Base-by-base conservation (phyloP, 2,329 filamentous ascomycete genomes). In the Alternaria longipes region DNA sequence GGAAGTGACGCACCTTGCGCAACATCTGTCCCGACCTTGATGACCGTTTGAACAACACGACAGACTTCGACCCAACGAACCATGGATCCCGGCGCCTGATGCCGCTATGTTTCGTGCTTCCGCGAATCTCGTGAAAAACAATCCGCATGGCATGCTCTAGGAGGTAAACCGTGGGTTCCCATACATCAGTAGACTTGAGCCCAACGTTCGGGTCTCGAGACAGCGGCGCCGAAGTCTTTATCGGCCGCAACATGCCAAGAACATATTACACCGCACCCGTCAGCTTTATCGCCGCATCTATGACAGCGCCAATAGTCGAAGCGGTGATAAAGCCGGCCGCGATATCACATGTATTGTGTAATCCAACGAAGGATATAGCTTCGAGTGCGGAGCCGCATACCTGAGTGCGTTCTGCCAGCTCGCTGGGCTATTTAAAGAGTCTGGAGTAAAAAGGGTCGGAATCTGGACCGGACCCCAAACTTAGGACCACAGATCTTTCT, bases 221-320 rank as follows among this genome's bases (percentile, higher is more conserved):
- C 56, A 52, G 28, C 50, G 56, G 56, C 41, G 49, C 49, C 45
- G 22, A 38, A 47, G 41, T 53, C 24, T 47, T 58, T 44, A 14
- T 44, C 41, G 32, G 24, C 47, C 11, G 45, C 45, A 34, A 28
- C 8, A 26, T 49, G 45, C 45, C 45, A 28, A 49, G 45, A 22
- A 32, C 12, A 49, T 34, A 49, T 49, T 8, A 28, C 46, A 24
- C 30, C 46, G 30, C 30, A 50, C 30, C 12, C 9, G 46, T 50
- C 46, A 38, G 46, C 30, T n/a, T 38, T 16, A 24, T 50, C 16
- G n/a, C 3, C 8, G 46, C 20, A n/a, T n/a, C 16, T 6, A 38
- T n/a, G 34, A 36, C 32, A 6, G 32, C 32, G 32, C 32, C 32
- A 36, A 36, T 12, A 7, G 11, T 6, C 32, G 12, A 36, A 14